These are phyloP conservation scores for Intubia oerlemansii DNA, from an alignment of 2,329 filamentous ascomycete species.

Conservation along the genomic window DNA sequence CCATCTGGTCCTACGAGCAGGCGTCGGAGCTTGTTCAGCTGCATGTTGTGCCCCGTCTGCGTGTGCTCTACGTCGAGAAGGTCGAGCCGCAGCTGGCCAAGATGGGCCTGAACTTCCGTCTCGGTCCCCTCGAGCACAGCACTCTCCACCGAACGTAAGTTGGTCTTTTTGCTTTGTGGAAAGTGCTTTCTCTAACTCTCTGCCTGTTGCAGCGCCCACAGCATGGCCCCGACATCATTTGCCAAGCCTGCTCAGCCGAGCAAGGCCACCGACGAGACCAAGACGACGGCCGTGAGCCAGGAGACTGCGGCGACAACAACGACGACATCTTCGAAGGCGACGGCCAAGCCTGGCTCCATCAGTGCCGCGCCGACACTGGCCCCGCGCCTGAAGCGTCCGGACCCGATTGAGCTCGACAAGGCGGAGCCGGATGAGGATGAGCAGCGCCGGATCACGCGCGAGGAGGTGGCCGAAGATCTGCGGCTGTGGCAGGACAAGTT, in stretches of 20 bases:
- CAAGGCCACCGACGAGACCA: slow-evolving; percentile 7
- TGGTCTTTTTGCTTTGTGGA: neutral
- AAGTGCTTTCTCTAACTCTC: neutral
- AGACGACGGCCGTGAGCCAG: neutral
- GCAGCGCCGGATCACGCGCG: slow-evolving; percentile 33
- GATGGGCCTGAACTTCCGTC: slow-evolving; percentile 73
- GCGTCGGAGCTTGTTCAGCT: slow-evolving; percentile 50
- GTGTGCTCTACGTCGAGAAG: slow-evolving; percentile 67
- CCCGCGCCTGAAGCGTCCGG: slow-evolving; percentile 6
- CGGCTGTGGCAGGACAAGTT: slow-evolving; percentile 78
- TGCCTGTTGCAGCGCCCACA: neutral
- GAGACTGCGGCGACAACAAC: slow-evolving; percentile 2
- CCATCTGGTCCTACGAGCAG: slow-evolving; percentile 48
- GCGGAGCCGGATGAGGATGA: slow-evolving; percentile 30
- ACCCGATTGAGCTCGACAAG: slow-evolving; percentile 20
- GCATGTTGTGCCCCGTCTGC: slow-evolving; percentile 62
- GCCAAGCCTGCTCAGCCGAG: slow-evolving; percentile 13
- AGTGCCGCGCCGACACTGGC: slow-evolving; percentile 3
- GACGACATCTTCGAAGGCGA: slow-evolving; percentile 13
- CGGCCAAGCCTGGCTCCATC: slow-evolving; percentile 8
- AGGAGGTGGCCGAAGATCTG: slow-evolving; percentile 58
- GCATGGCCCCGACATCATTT: slow-evolving; percentile 14
- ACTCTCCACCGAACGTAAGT: slow-evolving; percentile 5
- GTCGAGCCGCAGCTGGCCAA: slow-evolving; percentile 88
- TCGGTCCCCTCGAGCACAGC: slow-evolving; percentile 26